These are phyloP conservation scores for Cryphonectria japonica DNA, from an alignment of 2,329 filamentous ascomycete species.

Conservation along the genomic window DNA sequence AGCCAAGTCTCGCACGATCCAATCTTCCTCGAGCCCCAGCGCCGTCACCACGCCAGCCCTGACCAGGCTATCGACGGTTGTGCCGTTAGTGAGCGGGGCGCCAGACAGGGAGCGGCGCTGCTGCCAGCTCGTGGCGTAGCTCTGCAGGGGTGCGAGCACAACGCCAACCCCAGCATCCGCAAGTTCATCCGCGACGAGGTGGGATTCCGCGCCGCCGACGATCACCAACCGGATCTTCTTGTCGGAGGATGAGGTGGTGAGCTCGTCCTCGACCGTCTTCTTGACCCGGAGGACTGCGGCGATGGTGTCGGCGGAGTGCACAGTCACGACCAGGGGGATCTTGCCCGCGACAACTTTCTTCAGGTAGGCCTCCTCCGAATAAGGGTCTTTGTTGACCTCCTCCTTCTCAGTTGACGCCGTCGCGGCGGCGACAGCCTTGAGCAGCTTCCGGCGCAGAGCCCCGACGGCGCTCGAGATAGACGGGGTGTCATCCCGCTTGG, in stretches of 20 bases:
- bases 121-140: constrained; percentile 61
- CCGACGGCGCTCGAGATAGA: constrained; percentile 61
- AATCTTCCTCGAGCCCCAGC: constrained; percentile 65
- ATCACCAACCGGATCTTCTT: constrained; percentile 56
- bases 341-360: constrained; percentile 58
- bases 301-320: constrained; percentile 67
- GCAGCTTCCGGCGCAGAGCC: constrained; percentile 55
- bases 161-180: constrained; percentile 61
- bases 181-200: constrained; percentile 62
- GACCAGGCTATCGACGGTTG: constrained; percentile 60
- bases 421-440: constrained; percentile 47
- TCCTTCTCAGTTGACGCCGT: constrained; percentile 40
- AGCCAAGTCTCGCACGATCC: constrained; percentile 62
- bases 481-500: constrained; percentile 49
- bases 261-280: constrained; percentile 52
- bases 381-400: constrained; percentile 41
- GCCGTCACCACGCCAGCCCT: constrained; percentile 62
- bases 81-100: constrained; percentile 68
- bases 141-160: constrained; percentile 62
- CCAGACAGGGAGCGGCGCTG: constrained; percentile 64
- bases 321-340: constrained; percentile 59
- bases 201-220: constrained; percentile 65
- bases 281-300: constrained; percentile 64
- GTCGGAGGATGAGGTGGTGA: constrained; percentile 32
- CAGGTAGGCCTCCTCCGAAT: constrained; percentile 55